Base-by-base conservation (phyloP, 1,139 yeast species). In the Lizanozyma gosingica region DNA sequence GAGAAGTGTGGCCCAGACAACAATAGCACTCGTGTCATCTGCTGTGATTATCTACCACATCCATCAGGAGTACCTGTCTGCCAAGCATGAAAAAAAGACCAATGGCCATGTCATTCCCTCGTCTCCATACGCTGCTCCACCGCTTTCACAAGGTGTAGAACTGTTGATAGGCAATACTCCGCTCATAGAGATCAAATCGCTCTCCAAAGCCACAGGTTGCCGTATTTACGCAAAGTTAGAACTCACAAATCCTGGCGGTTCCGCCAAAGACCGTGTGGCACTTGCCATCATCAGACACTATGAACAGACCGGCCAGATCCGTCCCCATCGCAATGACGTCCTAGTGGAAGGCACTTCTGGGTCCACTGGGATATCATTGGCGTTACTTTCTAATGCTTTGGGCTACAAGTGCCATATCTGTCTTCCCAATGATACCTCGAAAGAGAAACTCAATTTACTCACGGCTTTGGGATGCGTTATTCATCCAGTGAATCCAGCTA, bases 281-380 rank as follows among this genome's bases (percentile, higher is more conserved):
- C 68, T 86, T 39, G 84, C 94, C 1, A 83, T 92, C 49, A 82
- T 90, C 29, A 63, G 76, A 41, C 76, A 75, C 15, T 84, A 85
- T 41, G 96, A 86, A 57, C 42, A 49, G 11, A 47, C 54, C 36
- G 94, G 92, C 0, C 57, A 66, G 14, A 57, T 90, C 35, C 57
- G 63, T 6, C 90, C 88, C 0, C 57, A 77, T 42, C 50, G 61
- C 35, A 67, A 67, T 4, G 88, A 85, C 54, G 72, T 80, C 15
- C 78, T 86, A 3, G 88, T 82, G 56, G 98, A 92, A 63, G 98
- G 98, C 3, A 92, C 97, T 0, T 81, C 94, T 9, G 97, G 97
- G 0, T 86, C 96, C 0, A 92, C 98, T 0, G 98, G 98, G 6
- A 92, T 92, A 18, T 85, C 96, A 2, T 75, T 92, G 49, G 96